These are phyloP conservation scores for Blastomyces parvus DNA, from an alignment of 2,329 filamentous ascomycete genomes.

Conservation along the genomic window DNA sequence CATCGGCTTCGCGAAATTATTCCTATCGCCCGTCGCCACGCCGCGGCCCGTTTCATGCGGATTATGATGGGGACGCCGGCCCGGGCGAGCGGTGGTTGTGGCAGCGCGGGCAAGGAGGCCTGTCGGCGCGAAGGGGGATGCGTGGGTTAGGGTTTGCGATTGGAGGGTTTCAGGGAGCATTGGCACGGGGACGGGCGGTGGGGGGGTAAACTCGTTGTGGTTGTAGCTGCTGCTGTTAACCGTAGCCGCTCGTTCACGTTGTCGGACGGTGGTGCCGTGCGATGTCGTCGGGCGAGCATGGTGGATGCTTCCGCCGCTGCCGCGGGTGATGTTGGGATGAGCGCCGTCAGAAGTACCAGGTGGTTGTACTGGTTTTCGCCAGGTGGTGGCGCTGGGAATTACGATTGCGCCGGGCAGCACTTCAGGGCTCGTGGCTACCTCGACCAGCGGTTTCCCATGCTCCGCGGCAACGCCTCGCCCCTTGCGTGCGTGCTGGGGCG, in stretches of 20 bases:
- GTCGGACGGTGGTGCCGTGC: neutral
- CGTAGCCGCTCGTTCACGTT: neutral
- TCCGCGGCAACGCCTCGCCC: slow-evolving; percentile 35
- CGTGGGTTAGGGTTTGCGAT: neutral
- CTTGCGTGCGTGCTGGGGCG: slow-evolving; percentile 39
- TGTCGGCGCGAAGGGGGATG: slow-evolving; percentile 27
- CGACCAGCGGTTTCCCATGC: slow-evolving; percentile 31
- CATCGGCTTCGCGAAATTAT: slow-evolving; percentile 32
- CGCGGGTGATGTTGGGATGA: neutral
- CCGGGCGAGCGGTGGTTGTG: slow-evolving; percentile 15
- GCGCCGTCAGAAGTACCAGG: neutral
- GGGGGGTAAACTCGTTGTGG: slow-evolving; percentile 16
- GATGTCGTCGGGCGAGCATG: neutral
- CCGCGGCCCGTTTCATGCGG: slow-evolving; percentile 26
- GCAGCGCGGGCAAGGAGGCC: slow-evolving; percentile 29
- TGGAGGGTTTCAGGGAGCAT: slow-evolving; percentile 11
- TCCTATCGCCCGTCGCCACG: slow-evolving; percentile 32
- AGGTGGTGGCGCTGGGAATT: slow-evolving; percentile 33
- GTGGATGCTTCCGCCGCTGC: neutral
- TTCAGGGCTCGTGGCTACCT: slow-evolving; percentile 35
- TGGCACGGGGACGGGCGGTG: neutral
- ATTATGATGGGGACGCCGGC: slow-evolving; percentile 10
- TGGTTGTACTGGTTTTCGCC: slow-evolving; percentile 24
- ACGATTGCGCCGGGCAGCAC: slow-evolving; percentile 24
- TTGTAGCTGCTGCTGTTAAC: slow-evolving; percentile 8